phyloP scores from a whole-genome alignment of 345 rosid genomes.

The Dovyalis caffra region DNA sequence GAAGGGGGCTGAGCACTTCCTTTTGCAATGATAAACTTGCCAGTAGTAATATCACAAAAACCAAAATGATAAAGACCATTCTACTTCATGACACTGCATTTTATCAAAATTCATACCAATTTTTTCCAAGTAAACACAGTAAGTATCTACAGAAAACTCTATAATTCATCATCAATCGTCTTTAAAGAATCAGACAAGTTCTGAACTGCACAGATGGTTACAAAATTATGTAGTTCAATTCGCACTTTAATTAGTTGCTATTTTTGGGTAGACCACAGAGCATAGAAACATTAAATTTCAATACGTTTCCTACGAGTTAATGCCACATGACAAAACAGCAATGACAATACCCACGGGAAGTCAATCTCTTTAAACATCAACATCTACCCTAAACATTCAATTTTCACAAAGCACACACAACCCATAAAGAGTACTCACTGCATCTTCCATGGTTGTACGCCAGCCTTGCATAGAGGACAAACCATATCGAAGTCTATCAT shows the following conservation, averaged over 20 bases:
- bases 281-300: background rate
- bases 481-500: slow-evolving; percentile 72
- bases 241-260: background rate
- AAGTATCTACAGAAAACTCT: background rate
- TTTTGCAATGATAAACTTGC: background rate
- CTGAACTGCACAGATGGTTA: background rate
- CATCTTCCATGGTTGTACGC: slow-evolving; percentile 99
- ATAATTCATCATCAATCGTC: background rate
- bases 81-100: background rate
- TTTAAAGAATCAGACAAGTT: background rate
- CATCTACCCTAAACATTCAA: background rate
- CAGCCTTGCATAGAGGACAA: slow-evolving; percentile 99
- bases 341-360: background rate
- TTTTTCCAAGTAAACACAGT: background rate
- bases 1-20: background rate
- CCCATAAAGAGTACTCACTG: slow-evolving; percentile 51
- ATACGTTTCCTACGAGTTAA: background rate
- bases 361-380: background rate
- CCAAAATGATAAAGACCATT: background rate
- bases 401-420: background rate
- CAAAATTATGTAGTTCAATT: background rate
- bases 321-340: background rate
- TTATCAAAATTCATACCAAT: background rate
- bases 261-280: background rate
- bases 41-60: background rate